Evolutionary conservation across 441 rosid species (phyloP), one percentile per base, ranked within the genome.

Genomic region (Biscutella laevigata): DNA sequence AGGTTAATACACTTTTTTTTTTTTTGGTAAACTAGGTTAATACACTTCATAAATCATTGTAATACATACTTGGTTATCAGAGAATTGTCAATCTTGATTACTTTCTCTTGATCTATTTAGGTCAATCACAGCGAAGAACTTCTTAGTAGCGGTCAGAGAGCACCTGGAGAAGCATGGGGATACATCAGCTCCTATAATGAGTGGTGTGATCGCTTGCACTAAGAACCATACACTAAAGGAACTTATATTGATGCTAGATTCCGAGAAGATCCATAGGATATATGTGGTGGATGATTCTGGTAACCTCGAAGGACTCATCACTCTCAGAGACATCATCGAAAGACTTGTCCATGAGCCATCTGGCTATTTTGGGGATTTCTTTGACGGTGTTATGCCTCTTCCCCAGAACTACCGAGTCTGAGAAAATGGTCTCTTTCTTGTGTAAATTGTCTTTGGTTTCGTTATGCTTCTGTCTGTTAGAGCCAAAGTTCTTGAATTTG

Each of bases 361-460:
- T 9, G 92, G 95, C 55, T 92, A 92, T 62, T 92, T 92, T 21
- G 99, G 99, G 2, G 95, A 92, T 71, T 92, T 92, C 79, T 92
- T 92, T 37, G 97, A 92, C 22, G 95, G 95, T 5, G 84, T 88
- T 22, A 49, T 86, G 41, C 97, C 99, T 2, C 71, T 84, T 17
- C 99, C 99, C 0, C 56, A 51, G 6, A 77, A 69, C 73, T 69
- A 92, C 77, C 64, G 99, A 64, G 97, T 86, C 48, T 92, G 59
- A 74, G 10, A 53, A 60, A 40, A 26, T 4, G 15, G 11, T 6
- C 6, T 13, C 7, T 11, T 54, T 24, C 57, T 8, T 56, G 50
- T 50, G 40, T 50, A 32, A 12, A 27, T 42, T 58, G 16, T 35
- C 34, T 21, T 49, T 64, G 26, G 9, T 33, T 57, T 64, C 7